Conservation (phyloP, 768 basidiomycete genomes). For the Pluteus cervinus region DNA sequence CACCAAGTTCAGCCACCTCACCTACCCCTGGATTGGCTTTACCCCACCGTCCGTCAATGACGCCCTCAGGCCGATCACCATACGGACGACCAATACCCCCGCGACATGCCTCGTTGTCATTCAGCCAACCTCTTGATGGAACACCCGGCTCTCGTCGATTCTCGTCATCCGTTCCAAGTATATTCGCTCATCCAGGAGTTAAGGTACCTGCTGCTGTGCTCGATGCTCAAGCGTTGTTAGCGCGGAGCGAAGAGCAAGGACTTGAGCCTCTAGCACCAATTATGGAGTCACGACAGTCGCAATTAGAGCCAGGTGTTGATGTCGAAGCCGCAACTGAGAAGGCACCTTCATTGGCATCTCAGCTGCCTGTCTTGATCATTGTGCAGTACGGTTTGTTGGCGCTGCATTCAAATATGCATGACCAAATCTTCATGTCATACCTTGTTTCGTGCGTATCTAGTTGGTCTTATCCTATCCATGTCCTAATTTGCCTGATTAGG, state of each 20-base stretch:
- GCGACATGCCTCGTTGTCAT: conserved; percentile 17
- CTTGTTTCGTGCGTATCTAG: conserved; percentile 66
- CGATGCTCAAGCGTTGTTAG: conserved; percentile 62
- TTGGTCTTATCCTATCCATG: not conserved
- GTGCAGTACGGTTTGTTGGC: conserved; percentile 88
- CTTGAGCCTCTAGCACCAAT: conserved; percentile 40
- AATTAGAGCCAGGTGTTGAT: conserved; percentile 21
- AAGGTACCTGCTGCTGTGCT: conserved; percentile 70
- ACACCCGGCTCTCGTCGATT: conserved; percentile 43
- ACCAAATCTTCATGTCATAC: conserved; percentile 89
- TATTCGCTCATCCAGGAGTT: conserved; percentile 82
- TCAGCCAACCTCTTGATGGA: conserved; percentile 23
- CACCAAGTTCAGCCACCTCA: conserved; percentile 15
- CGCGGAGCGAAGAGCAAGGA: conserved; percentile 32
- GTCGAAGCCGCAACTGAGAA: conserved; percentile 43
- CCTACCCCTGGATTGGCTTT: conserved; percentile 10
- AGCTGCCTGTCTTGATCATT: conserved; percentile 81
- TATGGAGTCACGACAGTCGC: conserved; percentile 36
- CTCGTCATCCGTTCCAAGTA: conserved; percentile 59
- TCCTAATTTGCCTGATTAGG: conserved; percentile 29
- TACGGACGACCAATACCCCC: conserved; percentile 15
- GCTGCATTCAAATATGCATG: conserved; percentile 83
- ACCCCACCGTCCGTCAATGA: not conserved
- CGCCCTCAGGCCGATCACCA: not conserved
- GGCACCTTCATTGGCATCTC: conserved; percentile 59